Conservation (phyloP, 1,284 basidiomycete genomes). For the Inonotus obliquus region DNA sequence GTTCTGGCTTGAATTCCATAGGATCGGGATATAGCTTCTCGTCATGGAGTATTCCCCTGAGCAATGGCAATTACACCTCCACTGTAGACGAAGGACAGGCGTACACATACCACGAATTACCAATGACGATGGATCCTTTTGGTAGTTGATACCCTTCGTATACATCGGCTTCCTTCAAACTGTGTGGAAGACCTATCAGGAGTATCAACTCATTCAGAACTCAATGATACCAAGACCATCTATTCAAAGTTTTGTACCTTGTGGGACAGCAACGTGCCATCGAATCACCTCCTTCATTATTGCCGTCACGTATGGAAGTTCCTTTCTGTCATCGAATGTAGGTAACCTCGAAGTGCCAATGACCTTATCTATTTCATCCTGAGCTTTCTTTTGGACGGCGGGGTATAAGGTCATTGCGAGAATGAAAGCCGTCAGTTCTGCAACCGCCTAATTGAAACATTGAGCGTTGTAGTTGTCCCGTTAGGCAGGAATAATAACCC, state of each 20-base stretch:
- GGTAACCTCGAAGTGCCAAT: slow-evolving; percentile 58
- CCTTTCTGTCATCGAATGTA: slow-evolving; percentile 51
- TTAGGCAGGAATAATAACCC: neutral
- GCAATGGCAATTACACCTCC: no score
- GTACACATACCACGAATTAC: slow-evolving; percentile 14
- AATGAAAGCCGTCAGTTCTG: slow-evolving; percentile 46
- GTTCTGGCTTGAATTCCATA: slow-evolving; percentile 27
- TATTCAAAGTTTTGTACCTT: neutral
- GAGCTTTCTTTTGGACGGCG: slow-evolving; percentile 47
- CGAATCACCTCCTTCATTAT: slow-evolving; percentile 58
- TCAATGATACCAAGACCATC: no score
- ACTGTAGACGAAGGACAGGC: neutral
- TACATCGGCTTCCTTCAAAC: slow-evolving; percentile 1
- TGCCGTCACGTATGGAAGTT: slow-evolving; percentile 58
- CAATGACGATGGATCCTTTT: slow-evolving; percentile 11
- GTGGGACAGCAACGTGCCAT: slow-evolving; percentile 42
- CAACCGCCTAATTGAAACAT: slow-evolving; percentile 37
- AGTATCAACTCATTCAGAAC: no score
- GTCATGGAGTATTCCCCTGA: slow-evolving; percentile 16
- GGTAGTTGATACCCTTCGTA: slow-evolving; percentile 12
- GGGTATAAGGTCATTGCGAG: slow-evolving; percentile 52
- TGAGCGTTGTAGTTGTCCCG: neutral
- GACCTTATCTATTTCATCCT: slow-evolving; percentile 59
- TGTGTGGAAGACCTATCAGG: slow-evolving; percentile 8
- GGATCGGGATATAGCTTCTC: slow-evolving; percentile 23